Conservation (phyloP, 805 yeast genomes). For the Candida sanyiensis region DNA sequence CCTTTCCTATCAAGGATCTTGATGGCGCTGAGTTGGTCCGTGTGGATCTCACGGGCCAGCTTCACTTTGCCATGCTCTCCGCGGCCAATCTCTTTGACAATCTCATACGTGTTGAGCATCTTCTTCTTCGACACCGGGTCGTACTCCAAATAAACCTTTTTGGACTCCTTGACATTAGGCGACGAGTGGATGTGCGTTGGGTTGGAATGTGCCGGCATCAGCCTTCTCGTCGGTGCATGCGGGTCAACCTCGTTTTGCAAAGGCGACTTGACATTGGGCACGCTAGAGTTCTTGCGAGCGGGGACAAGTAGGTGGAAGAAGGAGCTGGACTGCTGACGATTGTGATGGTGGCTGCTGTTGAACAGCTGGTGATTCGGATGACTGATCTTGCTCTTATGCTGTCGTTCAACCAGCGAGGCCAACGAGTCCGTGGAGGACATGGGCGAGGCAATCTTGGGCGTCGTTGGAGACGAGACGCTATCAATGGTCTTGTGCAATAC, state of each 20-base stretch:
- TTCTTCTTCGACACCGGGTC: slow-evolving; percentile 83
- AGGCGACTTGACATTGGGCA: slow-evolving; percentile 16
- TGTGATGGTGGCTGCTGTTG: slow-evolving; percentile 6
- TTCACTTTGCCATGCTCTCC: slow-evolving; percentile 99
- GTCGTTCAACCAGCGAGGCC: slow-evolving; percentile 35
- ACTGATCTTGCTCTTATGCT: slow-evolving; percentile 34
- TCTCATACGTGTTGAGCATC: slow-evolving; percentile 84
- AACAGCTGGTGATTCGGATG: slow-evolving; percentile 36
- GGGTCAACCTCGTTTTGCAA: slow-evolving; percentile 9
- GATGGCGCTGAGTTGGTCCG: slow-evolving; percentile 74
- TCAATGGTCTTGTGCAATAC: slow-evolving; percentile 19
- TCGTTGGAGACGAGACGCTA: slow-evolving; percentile 13
- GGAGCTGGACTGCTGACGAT: slow-evolving; percentile 15
- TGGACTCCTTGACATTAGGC: slow-evolving; percentile 72
- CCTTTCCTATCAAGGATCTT: slow-evolving; percentile 81
- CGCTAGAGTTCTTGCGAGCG: slow-evolving; percentile 10
- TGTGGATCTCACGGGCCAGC: slow-evolving; percentile 69
- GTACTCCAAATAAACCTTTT: slow-evolving; percentile 71
- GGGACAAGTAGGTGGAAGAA: slow-evolving; percentile 15
- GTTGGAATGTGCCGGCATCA: slow-evolving; percentile 21
- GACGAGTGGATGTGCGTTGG: slow-evolving; percentile 26
- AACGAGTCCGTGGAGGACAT: slow-evolving; percentile 34
- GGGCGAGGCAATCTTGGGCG: slow-evolving; percentile 19
- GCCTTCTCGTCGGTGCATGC: slow-evolving; percentile 12
- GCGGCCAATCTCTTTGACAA: slow-evolving; percentile 77